These are phyloP conservation scores for Xylaria acuta DNA, from an alignment of 495 filamentous ascomycete genomes.

Conservation along the genomic window DNA sequence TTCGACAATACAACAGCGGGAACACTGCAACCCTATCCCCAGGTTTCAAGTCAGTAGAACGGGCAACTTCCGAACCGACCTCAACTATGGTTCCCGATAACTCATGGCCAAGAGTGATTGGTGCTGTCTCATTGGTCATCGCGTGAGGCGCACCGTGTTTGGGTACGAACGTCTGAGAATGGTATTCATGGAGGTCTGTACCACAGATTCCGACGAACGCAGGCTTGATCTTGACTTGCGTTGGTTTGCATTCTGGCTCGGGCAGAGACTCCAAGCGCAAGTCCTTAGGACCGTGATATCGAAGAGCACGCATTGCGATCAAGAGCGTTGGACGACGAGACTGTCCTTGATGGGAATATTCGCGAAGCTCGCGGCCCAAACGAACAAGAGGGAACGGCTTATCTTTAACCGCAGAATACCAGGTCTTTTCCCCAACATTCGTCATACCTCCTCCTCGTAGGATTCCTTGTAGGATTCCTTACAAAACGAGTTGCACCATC, in stretches of 20 bases:
- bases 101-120: slow-evolving; percentile 68
- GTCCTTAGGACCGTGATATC: slow-evolving; percentile 52
- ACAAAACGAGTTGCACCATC: not conserved
- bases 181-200: slow-evolving; percentile 67
- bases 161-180: slow-evolving; percentile 54
- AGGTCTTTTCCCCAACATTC: not conserved
- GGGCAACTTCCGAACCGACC: slow-evolving; percentile 58
- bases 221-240: slow-evolving; percentile 53
- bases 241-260: slow-evolving; percentile 36
- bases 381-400: not conserved
- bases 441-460: not conserved
- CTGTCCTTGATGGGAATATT: not conserved
- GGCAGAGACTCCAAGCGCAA: slow-evolving; percentile 48
- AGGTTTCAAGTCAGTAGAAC: slow-evolving; percentile 44
- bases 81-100: slow-evolving; percentile 66
- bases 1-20: slow-evolving; percentile 66
- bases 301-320: slow-evolving; percentile 45
- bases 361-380: not conserved
- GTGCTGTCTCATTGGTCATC: slow-evolving; percentile 61
- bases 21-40: slow-evolving; percentile 64
- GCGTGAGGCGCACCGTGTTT: slow-evolving; percentile 63
- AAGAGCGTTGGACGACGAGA: not conserved
- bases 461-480: not conserved
- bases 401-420: not conserved
- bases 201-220: slow-evolving; percentile 67